Evolutionary conservation across 2,329 filamentous ascomycete species (phyloP), one percentile per base, ranked within the genome.

Genomic region (Xylariaceae sp.): DNA sequence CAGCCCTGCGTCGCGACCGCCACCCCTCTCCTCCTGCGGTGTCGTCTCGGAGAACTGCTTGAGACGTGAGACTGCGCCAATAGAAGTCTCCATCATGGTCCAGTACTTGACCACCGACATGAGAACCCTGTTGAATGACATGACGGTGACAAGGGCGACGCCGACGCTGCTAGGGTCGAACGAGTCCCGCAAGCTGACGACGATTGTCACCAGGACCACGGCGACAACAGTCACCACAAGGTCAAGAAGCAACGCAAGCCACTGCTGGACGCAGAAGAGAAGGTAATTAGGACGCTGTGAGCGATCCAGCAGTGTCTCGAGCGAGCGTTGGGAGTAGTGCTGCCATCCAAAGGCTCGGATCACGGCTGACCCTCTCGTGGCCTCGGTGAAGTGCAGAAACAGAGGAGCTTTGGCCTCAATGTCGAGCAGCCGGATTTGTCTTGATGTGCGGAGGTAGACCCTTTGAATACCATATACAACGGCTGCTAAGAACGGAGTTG

Each of bases 371-470:
- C 25, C 25, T 1, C 57, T 23, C 5, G 44, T 39, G 9, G 48
- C 47, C 21, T 51, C 49, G 14, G 39, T 42, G 28, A 58, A 58
- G 30, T 52, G 48, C 3, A 51, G 49, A 27, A 57, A 59, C 0
- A 59, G 41, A 4, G 57, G 56, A 7, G 50, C 47, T 35, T 58
- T 59, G 9, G 53, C 47, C 19, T 59, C 56, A 6, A 59, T 44
- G 10, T 55, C 56, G 9, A 59, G 40, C 3, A 55, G 41, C 10
- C 57, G 51, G 2, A 60, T 29, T 40, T 60, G 58, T 1, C 57
- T 42, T 1, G 56, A 59, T 4, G 57, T 61, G 16, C 46, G 49
- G 1, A 61, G 52, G 28, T 59, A 59, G 29, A 53, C 57, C 10
- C 44, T 43, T 24, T 55, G 53, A 12, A 59, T 33, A 8, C 49